Base-by-base conservation (phyloP, 768 basidiomycete species). In the Suillus occidentalis region DNA sequence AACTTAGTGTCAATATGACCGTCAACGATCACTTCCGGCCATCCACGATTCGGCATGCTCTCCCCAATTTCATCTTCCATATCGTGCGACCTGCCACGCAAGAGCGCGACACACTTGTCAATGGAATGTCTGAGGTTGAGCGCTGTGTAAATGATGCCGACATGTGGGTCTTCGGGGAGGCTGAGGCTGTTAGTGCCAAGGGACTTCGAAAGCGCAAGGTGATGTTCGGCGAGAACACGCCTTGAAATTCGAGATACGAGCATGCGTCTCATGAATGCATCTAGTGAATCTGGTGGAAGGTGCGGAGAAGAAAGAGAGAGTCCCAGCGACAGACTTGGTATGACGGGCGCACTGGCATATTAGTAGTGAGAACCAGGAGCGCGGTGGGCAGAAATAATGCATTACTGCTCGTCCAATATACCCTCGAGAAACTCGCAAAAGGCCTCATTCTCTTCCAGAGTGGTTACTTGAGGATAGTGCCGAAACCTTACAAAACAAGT, bases 261-360 rank as follows among this genome's bases (percentile, higher is more conserved):
- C 94, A 97, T 97, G 28, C 94, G 87, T 28, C 88, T 85, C 90
- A 95, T 93, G 75, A 95, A 94, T 3, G 91, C 83, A 74, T 95
- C 94, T 14, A 96, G 82, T 47, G 85, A 83, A 65, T 94, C 92
- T 0, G 94, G 89, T 0, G 86, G 81, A 9, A 96, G 84, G 72
- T 89, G 86, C 1, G 87, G 89, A 18, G 94, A 94, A 0, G 92
- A 87, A n/a, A 95, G 82, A 28, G 94, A 93, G 39, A 95, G 80
- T 6, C 94, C 93, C 6, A 95, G 86, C 18, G 89, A 88, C 10
- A 93, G 82, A 72, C 82, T 89, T n/a, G 91, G 92, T 65, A 94
- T 95, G 14, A 91, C 89, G 3, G 87, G 80, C 6, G 88, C 87
- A 76, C 91, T 94, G 63, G 60, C 55, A 62, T 37, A 60, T 42